A percentile compares a stretch with the other conserved stretches of the same genome.
Evolutionary conservation across 345 rosid species (phyloP).

Genomic region (Arabidopsis thaliana): TAIR10.1 NC_003075.7:7982501-7983000

Average conservation of each 20-base stretch:
- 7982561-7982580: conserved; percentile 84
- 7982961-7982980: conserved; percentile 84
- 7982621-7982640: conserved; percentile 90
- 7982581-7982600: conserved; percentile 78
- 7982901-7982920: conserved; percentile 63
- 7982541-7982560: conserved; percentile 69
- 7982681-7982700: conserved; percentile 64
- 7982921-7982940: conserved; percentile 59
- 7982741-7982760: conserved; percentile 83
- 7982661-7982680: conserved; percentile 76
- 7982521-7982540: conserved; percentile 80
- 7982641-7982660: conserved; percentile 85
- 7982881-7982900: conserved; percentile 77
- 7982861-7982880: conserved; percentile 74
- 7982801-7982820: conserved; percentile 80
- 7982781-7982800: conserved; percentile 71
- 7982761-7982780: conserved; percentile 69
- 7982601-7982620: conserved; percentile 82
- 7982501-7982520: conserved; percentile 94
- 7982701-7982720: conserved; percentile 85
- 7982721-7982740: conserved; percentile 80
- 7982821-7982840: conserved; percentile 75
- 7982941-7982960: conserved; percentile 64
- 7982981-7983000: conserved; percentile 56
- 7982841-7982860: conserved; percentile 79